These are phyloP conservation scores for Papiliotrema fonsecae DNA, from an alignment of 1,284 basidiomycete genomes.

Conservation along the genomic window DNA sequence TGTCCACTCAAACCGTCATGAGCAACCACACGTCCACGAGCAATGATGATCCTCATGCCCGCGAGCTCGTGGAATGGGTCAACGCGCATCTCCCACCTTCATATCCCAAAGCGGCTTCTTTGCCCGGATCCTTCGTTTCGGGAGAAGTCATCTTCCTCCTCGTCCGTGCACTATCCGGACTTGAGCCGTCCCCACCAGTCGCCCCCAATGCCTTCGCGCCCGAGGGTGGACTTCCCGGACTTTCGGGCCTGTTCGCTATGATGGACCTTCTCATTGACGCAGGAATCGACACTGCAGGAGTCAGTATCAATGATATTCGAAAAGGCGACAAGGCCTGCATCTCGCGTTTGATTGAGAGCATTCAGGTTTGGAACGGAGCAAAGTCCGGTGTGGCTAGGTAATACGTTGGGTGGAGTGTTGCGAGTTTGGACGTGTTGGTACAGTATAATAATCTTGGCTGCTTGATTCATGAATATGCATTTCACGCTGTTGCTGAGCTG, in stretches of 20 bases:
- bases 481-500: no score
- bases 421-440: no score
- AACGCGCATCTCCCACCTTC: slow-evolving; percentile 70
- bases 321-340: slow-evolving; percentile 73
- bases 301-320: slow-evolving; percentile 85
- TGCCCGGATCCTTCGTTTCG: slow-evolving; percentile 49
- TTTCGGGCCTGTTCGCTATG: slow-evolving; percentile 82
- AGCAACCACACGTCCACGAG: background rate
- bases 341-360: slow-evolving; percentile 65
- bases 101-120: slow-evolving; percentile 57
- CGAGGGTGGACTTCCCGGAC: slow-evolving; percentile 40
- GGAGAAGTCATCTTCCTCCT: slow-evolving; percentile 49
- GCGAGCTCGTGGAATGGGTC: slow-evolving; percentile 70
- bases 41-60: background rate
- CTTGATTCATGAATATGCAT: no score
- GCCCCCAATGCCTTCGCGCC: slow-evolving; percentile 37
- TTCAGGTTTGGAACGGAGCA: slow-evolving; percentile 41
- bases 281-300: slow-evolving; percentile 76
- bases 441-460: no score
- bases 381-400: background rate
- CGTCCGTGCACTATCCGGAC: slow-evolving; percentile 42
- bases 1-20: slow-evolving; percentile 47
- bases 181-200: slow-evolving; percentile 38
- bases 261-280: slow-evolving; percentile 86
- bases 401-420: background rate